These are phyloP conservation scores for Neofusicoccum parvum DNA, from an alignment of 2,329 filamentous ascomycete genomes.

Conservation along the genomic window DNA sequence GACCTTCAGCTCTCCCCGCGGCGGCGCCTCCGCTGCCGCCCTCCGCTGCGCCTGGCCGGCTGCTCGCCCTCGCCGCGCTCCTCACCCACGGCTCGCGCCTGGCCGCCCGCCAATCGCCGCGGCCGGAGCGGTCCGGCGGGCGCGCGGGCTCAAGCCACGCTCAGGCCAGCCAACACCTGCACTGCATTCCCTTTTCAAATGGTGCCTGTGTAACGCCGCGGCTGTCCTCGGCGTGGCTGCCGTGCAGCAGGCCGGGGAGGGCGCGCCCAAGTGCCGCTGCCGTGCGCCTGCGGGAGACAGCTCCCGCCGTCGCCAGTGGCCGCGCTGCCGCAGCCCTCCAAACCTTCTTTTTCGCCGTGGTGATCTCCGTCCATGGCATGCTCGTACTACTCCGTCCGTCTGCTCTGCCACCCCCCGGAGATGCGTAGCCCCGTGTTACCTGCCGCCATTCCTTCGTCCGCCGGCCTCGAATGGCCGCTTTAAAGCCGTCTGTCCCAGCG, in stretches of 20 bases:
- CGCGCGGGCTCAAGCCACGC: neutral
- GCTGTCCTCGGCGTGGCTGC: slow-evolving; percentile 1
- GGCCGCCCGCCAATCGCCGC: neutral
- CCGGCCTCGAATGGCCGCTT: neutral
- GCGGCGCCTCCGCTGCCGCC: neutral
- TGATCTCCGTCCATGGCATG: slow-evolving; percentile 7
- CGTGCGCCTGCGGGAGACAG: neutral
- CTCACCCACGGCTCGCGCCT: neutral
- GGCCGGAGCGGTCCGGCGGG: neutral
- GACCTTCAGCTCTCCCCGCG: neutral
- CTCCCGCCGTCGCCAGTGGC: neutral
- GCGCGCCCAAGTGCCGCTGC: neutral
- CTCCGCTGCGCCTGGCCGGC: slow-evolving; percentile 8
- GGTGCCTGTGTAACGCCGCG: neutral
- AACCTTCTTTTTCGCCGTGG: slow-evolving; percentile 4
- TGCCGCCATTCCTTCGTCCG: neutral
- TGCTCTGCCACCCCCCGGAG: neutral
- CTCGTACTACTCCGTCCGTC: slow-evolving; percentile 5
- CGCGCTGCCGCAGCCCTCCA: neutral
- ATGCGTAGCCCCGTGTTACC: slow-evolving; percentile 9
- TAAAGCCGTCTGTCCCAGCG: neutral
- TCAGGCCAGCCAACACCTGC: slow-evolving; percentile 6
- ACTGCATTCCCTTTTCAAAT: slow-evolving; percentile 6
- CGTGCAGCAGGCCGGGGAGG: neutral
- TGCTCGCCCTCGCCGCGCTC: neutral